Evolutionary conservation across 257 asterid species (phyloP).

Genomic region (Lycium ferocissimum): DNA sequence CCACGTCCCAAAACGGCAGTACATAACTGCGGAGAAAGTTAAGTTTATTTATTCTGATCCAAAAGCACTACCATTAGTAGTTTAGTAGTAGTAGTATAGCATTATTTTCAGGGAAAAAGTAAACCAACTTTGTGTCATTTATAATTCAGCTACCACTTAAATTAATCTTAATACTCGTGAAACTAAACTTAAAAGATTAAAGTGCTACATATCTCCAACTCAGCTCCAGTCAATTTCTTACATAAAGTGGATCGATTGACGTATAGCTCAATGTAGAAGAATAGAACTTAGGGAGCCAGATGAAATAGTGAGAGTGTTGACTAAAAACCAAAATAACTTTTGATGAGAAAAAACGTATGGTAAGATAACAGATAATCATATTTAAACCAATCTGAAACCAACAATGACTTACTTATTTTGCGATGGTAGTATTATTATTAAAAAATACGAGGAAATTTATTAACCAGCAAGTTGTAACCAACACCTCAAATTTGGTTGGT

Average conservation of each 20-base stretch:
- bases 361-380: no score
- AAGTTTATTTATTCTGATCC: neutral
- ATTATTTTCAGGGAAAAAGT: constrained; percentile 46
- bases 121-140: constrained; percentile 57
- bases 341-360: no score
- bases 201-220: constrained; percentile 34
- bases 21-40: neutral
- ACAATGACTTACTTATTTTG: no score
- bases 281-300: constrained; percentile 26
- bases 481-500: neutral
- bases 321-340: constrained; percentile 21
- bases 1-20: constrained; percentile 38
- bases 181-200: constrained; percentile 32
- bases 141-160: constrained; percentile 40
- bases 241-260: constrained; percentile 39
- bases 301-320: constrained; percentile 31
- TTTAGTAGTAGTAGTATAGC: constrained; percentile 23
- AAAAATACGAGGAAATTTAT: neutral
- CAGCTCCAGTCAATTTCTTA: constrained; percentile 39
- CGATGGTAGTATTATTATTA: no score
- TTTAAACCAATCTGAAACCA: no score
- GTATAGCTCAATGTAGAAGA: constrained; percentile 29
- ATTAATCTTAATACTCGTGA: constrained; percentile 35
- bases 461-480: neutral
- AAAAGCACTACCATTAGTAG: constrained; percentile 27